Conservation (phyloP, 441 rosid genomes). For the Mallotus repandus region DNA sequence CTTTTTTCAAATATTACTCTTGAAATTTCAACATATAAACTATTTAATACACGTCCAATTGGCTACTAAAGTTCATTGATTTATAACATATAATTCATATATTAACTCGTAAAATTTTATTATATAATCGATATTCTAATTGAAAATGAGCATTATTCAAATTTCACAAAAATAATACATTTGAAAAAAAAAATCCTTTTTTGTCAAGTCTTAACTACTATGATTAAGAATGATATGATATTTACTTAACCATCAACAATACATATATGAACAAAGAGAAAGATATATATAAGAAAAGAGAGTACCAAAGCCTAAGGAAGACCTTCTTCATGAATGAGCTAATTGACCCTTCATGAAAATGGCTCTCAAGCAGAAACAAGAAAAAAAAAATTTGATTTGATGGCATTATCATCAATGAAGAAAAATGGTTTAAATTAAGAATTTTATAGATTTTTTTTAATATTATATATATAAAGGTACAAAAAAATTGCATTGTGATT, state of each 20-base stretch:
- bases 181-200: too few species aligned
- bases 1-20: too few species aligned
- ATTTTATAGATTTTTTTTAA: neutral
- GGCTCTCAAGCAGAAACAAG: constrained; percentile 29
- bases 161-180: too few species aligned
- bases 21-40: too few species aligned
- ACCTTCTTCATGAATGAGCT: constrained; percentile 25
- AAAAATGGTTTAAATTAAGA: neutral
- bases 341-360: constrained; percentile 37
- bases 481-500: constrained; percentile 31
- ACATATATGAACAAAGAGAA: neutral
- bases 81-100: too few species aligned
- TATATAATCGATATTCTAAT: too few species aligned
- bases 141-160: too few species aligned
- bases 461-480: neutral
- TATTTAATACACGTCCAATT: too few species aligned
- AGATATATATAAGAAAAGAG: neutral
- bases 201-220: neutral
- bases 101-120: too few species aligned
- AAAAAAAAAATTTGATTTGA: constrained; percentile 7
- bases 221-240: neutral
- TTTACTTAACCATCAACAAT: neutral
- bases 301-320: neutral
- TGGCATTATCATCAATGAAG: constrained; percentile 8
- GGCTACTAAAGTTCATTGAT: too few species aligned